phyloP scores from a whole-genome alignment of 768 basidiomycete genomes.

The Tylopilus sp. region DNA sequence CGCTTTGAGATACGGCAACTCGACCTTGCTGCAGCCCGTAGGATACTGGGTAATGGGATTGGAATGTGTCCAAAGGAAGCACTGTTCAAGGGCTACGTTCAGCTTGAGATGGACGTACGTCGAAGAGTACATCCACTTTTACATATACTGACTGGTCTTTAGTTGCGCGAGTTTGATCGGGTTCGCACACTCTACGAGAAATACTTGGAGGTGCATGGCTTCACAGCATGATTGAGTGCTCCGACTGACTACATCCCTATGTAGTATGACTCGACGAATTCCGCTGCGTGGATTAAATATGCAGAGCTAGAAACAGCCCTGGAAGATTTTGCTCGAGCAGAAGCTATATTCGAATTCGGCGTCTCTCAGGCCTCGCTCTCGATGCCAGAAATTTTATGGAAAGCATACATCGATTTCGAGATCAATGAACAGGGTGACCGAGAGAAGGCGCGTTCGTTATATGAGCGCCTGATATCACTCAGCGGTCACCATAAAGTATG shows the following conservation, averaged over 20 bases:
- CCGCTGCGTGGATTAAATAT: constrained; percentile 93
- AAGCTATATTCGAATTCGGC: constrained; percentile 93
- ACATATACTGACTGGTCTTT: constrained; percentile 8
- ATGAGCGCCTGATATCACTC: constrained; percentile 80
- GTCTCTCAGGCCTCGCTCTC: constrained; percentile 79
- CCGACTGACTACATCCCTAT: background rate
- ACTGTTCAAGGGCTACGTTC: constrained; percentile 94
- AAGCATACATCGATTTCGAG: constrained; percentile 97
- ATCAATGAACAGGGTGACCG: constrained; percentile 86
- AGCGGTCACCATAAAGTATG: constrained; percentile 97
- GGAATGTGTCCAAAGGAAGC: constrained; percentile 97
- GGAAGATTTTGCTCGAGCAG: constrained; percentile 83
- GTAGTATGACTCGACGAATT: constrained; percentile 86
- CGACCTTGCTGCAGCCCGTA: constrained; percentile 80
- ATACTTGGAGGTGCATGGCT: constrained; percentile 72
- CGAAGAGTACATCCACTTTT: background rate
- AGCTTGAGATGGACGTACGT: constrained; percentile 83
- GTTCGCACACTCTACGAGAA: constrained; percentile 91
- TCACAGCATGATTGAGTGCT: background rate
- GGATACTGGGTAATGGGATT: constrained; percentile 84
- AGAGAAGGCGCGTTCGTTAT: constrained; percentile 76
- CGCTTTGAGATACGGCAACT: constrained; percentile 87
- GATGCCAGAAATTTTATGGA: constrained; percentile 94
- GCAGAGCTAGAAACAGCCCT: constrained; percentile 88
- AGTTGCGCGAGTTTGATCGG: constrained; percentile 94